Base-by-base conservation (phyloP, 352 stramenopile genomes). In the Phytopythium vexans region DNA sequence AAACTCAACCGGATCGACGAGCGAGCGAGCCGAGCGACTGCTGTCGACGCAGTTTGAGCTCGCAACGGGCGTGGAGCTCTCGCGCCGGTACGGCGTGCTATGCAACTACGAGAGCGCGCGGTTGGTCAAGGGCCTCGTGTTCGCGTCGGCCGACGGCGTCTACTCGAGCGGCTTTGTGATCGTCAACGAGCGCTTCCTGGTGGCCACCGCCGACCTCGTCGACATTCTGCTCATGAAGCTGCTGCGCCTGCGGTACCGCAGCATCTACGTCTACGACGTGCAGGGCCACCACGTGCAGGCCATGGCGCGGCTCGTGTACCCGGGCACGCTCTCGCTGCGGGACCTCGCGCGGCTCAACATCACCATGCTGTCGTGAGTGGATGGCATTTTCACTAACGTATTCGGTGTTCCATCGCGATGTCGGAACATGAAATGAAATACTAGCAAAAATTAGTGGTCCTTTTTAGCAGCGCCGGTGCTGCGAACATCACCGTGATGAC, bases 111-210 rank as follows among this genome's bases (percentile, higher is more conserved):
- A 73, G 48, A 74, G 72, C 44, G 69, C 63, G 43, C 52, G 77
- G 10, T 53, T 75, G 8, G 59, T 63, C 11, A 65, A 64, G 14
- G 79, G 83, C 54, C 60, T 73, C 4, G 82, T 66, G 34, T 82
- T 64, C 54, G 53, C 66, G 31, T 64, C 62, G 16, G 66, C 70
- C 41, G 74, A 84, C 14, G 74, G 68, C 2, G 77, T 88, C 43
- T 86, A 82, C 61, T 73, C 70, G 52, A 77, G 67, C 46, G 77
- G 74, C 1, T 88, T 70, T 40, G 68, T 88, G 14, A 67, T 86
- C 49, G 70, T 63, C 8, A 70, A 81, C 49, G 56, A 65, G 43
- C 76, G 72, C 46, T 77, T 72, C 16, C 57, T 83, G 12, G 64
- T 86, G 11, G 51, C 48, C 1, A 77, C 72, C 1, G 57, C 62